Evolutionary conservation across 2,329 filamentous ascomycete genomes (phyloP).

Genomic region (Akanthomyces uredinophilus): DNA sequence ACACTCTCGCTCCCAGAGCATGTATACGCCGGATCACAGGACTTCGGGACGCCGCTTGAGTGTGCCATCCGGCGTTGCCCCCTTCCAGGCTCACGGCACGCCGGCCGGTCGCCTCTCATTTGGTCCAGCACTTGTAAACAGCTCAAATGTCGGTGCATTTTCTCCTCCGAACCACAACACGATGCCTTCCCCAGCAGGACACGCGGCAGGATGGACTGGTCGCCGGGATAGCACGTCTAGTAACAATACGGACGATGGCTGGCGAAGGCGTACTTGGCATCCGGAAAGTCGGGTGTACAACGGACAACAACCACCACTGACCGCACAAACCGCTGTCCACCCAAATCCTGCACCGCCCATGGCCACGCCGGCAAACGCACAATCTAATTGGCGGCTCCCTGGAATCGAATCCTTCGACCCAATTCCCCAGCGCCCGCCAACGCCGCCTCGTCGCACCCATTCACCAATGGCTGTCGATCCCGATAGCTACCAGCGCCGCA

Average conservation of each 20-base stretch:
- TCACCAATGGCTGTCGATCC: slow-evolving; percentile 76
- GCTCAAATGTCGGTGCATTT: slow-evolving; percentile 52
- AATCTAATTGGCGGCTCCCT: slow-evolving; percentile 65
- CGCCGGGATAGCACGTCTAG: slow-evolving; percentile 61
- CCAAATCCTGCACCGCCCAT: slow-evolving; percentile 49
- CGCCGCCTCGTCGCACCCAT: slow-evolving; percentile 58
- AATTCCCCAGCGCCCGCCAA: slow-evolving; percentile 56
- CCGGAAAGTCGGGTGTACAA: slow-evolving; percentile 65
- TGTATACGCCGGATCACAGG: slow-evolving; percentile 60
- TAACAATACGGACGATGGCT: slow-evolving; percentile 63
- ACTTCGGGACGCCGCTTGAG: slow-evolving; percentile 72
- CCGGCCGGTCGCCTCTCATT: slow-evolving; percentile 53
- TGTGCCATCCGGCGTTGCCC: slow-evolving; percentile 69
- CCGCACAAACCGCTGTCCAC: slow-evolving; percentile 59
- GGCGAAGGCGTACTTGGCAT: slow-evolving; percentile 86
- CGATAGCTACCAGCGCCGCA: slow-evolving; percentile 33
- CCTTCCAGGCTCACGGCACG: slow-evolving; percentile 61
- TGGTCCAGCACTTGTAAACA: slow-evolving; percentile 48
- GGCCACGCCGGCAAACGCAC: slow-evolving; percentile 43
- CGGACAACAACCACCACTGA: slow-evolving; percentile 65
- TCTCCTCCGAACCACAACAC: slow-evolving; percentile 54
- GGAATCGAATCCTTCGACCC: slow-evolving; percentile 91
- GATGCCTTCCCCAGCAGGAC: slow-evolving; percentile 49
- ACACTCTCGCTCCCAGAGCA: slow-evolving; percentile 64
- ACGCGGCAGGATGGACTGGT: slow-evolving; percentile 36